These are phyloP conservation scores for Penicillium sp. DNA, from an alignment of 2,329 filamentous ascomycete genomes.

Conservation along the genomic window DNA sequence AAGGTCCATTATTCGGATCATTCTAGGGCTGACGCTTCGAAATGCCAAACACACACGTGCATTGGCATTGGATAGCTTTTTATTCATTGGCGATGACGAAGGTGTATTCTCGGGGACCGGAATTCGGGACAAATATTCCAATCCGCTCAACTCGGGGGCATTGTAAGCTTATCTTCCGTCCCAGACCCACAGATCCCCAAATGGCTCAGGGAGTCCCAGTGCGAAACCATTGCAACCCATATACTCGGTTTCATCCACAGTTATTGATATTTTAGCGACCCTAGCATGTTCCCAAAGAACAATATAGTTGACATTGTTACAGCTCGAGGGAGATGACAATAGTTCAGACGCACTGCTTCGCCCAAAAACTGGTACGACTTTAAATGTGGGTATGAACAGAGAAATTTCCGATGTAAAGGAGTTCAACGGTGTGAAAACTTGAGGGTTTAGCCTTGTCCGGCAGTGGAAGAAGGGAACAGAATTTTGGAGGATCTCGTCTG, in stretches of 20 bases:
- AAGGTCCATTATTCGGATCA: not conserved
- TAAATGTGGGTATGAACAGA: conserved; percentile 12
- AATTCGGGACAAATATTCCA: not conserved
- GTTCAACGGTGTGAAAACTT: too few relatives aligned
- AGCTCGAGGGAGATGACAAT: conserved; percentile 52
- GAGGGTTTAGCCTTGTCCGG: not conserved
- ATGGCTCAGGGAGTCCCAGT: not conserved
- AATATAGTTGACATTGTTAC: conserved; percentile 50
- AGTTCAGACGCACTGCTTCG: conserved; percentile 53
- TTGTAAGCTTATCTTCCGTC: not conserved
- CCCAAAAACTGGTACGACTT: conserved; percentile 50
- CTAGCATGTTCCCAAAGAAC: conserved; percentile 49
- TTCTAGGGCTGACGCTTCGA: not conserved
- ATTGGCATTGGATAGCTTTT: not conserved
- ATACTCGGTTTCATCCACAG: not conserved
- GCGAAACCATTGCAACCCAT: not conserved
- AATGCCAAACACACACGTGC: not conserved
- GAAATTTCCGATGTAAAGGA: not conserved
- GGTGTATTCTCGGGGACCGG: not conserved
- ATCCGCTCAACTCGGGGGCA: not conserved
- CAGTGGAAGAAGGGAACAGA: not conserved
- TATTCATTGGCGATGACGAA: not conserved
- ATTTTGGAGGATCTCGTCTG: too few relatives aligned
- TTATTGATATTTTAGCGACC: not conserved
- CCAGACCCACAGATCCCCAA: not conserved